Conservation (phyloP, 2,329 filamentous ascomycete species). For the Trichoderma guizhouense region DNA sequence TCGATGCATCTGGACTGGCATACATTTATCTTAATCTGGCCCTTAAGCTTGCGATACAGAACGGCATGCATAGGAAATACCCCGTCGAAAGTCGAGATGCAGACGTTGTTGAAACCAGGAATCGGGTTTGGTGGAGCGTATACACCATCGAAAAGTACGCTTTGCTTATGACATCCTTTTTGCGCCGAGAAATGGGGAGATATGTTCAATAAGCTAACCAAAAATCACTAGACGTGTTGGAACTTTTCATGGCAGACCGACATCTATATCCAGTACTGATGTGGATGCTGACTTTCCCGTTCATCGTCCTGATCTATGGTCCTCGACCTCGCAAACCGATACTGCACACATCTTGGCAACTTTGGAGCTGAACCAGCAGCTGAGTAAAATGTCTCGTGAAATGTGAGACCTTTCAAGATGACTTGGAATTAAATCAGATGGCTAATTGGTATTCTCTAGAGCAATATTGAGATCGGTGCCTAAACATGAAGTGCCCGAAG, state of each 20-base stretch:
- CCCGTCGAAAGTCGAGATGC: conserved; percentile 45
- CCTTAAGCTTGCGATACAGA: conserved; percentile 56
- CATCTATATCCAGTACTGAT: conserved; percentile 50
- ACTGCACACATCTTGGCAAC: conserved; percentile 46
- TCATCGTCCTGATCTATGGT: conserved; percentile 43
- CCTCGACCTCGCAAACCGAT: conserved; percentile 39
- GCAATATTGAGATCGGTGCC: conserved; percentile 1
- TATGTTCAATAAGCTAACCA: conserved; percentile 20
- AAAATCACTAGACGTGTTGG: conserved; percentile 45
- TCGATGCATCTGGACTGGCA: conserved; percentile 54
- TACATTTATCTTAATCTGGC: conserved; percentile 57
- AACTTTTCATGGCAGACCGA: conserved; percentile 53
- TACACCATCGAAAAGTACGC: conserved; percentile 54
- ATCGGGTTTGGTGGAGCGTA: conserved; percentile 56
- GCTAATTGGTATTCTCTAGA: neutral
- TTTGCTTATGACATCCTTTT: conserved; percentile 12
- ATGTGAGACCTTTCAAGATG: conserved; percentile 27
- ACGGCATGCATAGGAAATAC: conserved; percentile 56
- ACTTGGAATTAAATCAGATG: neutral
- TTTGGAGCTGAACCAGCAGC: conserved; percentile 35
- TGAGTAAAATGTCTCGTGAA: conserved; percentile 39
- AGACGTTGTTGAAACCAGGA: conserved; percentile 49
- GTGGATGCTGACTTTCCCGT: conserved; percentile 52
- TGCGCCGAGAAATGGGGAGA: neutral
- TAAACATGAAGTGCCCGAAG: conserved; percentile 6